Evolutionary conservation across 306 rosid species (phyloP).

Genomic region (Hippophae gyantsensis): DNA sequence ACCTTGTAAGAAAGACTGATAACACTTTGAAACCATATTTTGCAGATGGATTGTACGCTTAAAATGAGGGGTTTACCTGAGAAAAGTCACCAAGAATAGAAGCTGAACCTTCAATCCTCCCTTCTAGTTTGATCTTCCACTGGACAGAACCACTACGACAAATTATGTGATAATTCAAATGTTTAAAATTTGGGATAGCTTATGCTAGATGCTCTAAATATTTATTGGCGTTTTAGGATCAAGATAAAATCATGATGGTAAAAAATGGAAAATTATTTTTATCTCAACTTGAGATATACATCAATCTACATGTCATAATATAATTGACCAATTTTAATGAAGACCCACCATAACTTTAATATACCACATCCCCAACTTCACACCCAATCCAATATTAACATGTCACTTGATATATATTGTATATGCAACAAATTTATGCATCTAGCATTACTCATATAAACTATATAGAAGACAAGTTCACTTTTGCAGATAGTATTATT

Average conservation of each 20-base stretch:
- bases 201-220: neutral
- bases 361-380: no score
- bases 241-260: conserved; percentile 9
- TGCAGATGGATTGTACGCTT: conserved; percentile 2
- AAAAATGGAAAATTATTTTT: neutral
- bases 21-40: conserved; percentile 8
- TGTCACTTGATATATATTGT: no score
- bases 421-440: no score
- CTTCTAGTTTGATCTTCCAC: conserved; percentile 82
- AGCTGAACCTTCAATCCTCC: conserved; percentile 81
- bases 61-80: conserved; percentile 43
- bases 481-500: no score
- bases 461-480: no score
- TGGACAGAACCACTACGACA: conserved; percentile 71
- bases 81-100: conserved; percentile 67
- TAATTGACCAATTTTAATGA: no score
- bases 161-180: conserved; percentile 31
- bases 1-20: conserved; percentile 18
- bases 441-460: no score
- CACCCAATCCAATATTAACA: no score
- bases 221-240: neutral
- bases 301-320: no score
- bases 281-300: no score
- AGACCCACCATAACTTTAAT: no score
- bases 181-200: neutral